phyloP scores from a whole-genome alignment of 306 rosid genomes.

The Medicago lupulina region DNA sequence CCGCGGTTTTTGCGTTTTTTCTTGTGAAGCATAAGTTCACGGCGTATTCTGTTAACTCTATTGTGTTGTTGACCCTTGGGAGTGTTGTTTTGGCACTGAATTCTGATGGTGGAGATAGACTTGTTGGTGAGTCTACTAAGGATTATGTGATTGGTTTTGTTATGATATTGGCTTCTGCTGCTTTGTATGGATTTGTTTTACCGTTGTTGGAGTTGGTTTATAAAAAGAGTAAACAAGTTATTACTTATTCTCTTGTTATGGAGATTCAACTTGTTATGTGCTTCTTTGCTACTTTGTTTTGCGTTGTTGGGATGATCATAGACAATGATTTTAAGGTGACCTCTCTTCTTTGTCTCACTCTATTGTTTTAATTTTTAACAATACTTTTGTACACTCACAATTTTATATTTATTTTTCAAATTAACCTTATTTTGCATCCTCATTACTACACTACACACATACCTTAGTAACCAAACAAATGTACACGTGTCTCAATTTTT shows the following conservation, averaged over 20 bases:
- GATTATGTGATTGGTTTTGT: conserved; percentile 65
- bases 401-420: no score
- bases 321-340: conserved; percentile 78
- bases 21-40: conserved; percentile 73
- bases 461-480: no score
- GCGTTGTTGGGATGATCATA: conserved; percentile 74
- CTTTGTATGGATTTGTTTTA: conserved; percentile 72
- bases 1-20: conserved; percentile 59
- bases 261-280: conserved; percentile 81
- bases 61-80: conserved; percentile 66
- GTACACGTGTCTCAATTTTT: no score
- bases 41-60: conserved; percentile 56
- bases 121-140: conserved; percentile 61
- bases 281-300: conserved; percentile 69
- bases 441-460: no score
- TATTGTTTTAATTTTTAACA: background rate
- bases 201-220: conserved; percentile 78
- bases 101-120: conserved; percentile 68
- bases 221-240: conserved; percentile 55
- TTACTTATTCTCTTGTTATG: conserved; percentile 74
- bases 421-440: no score
- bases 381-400: no score
- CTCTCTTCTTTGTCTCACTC: background rate
- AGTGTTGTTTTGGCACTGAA: conserved; percentile 71
- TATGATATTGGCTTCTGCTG: conserved; percentile 74